phyloP scores from a whole-genome alignment of 441 rosid genomes.

The Gossypium aridum region DNA sequence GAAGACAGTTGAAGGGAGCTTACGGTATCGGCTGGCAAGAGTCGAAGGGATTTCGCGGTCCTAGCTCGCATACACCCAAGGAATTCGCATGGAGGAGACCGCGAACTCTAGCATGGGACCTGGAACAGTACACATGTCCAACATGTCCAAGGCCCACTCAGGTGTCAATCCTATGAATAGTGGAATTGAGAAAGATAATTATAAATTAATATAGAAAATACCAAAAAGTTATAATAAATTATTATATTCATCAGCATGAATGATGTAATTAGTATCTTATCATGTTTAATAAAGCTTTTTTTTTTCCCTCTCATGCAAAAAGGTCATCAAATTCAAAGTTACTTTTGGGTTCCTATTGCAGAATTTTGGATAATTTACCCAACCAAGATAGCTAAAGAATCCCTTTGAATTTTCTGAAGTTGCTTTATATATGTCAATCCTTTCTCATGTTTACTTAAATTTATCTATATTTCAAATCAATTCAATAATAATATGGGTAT shows the following conservation, averaged over 20 bases:
- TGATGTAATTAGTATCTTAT: no score
- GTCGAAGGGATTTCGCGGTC: no score
- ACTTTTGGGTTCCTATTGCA: background rate
- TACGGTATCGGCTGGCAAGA: rapidly evolving
- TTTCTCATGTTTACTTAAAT: background rate
- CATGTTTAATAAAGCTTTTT: background rate
- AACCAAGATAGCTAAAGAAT: background rate
- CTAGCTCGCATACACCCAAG: no score
- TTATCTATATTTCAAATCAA: constrained; percentile 11
- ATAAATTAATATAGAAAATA: background rate
- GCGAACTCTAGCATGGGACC: no score
- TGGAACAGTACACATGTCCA: no score
- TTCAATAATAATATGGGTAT: no score
- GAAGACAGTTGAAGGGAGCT: no score
- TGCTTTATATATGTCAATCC: no score
- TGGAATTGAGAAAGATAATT: background rate
- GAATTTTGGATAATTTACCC: background rate
- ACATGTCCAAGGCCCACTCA: no score
- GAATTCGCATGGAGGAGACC: no score
- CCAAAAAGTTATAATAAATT: no score
- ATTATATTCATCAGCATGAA: background rate
- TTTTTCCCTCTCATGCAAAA: background rate
- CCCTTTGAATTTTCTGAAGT: background rate
- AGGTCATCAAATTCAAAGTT: background rate
- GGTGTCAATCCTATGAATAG: no score